These are phyloP conservation scores for Plantago lanceolata DNA, from an alignment of 305 asterid genomes.

Conservation along the genomic window DNA sequence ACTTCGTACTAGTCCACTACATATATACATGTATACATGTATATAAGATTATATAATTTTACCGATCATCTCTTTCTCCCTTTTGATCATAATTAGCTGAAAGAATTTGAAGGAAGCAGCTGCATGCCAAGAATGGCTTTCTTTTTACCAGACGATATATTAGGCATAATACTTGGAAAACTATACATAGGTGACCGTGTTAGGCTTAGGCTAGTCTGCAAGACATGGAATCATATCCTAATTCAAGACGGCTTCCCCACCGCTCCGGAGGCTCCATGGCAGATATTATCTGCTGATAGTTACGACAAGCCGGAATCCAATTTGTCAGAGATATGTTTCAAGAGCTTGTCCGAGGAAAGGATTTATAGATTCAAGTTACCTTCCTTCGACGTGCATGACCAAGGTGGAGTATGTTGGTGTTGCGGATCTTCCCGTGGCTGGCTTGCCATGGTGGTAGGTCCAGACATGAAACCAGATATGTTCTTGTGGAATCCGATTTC, in stretches of 20 bases:
- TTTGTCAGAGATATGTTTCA: not conserved
- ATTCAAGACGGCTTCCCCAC: not conserved
- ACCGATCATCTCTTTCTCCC: too few species aligned
- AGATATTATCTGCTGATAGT: not conserved
- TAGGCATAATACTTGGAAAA: not conserved
- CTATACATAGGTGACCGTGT: conserved; percentile 3
- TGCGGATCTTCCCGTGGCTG: conserved; percentile 22
- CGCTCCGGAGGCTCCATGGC: not conserved
- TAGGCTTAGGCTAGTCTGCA: conserved; percentile 1
- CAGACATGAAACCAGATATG: not conserved
- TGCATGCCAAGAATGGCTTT: too few species aligned
- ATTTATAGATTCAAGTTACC: conserved; percentile 3
- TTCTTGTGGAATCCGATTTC: conserved; percentile 20
- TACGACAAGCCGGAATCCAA: not conserved
- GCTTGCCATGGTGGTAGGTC: conserved; percentile 1
- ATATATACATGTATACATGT: too few species aligned
- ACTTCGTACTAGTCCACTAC: too few species aligned
- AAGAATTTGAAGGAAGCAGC: too few species aligned
- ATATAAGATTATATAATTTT: too few species aligned
- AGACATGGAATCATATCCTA: not conserved
- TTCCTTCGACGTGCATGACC: not conserved
- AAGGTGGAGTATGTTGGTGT: not conserved
- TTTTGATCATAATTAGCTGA: too few species aligned
- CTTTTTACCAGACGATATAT: not conserved
- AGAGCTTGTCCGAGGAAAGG: not conserved